These are phyloP conservation scores for Aeschynomene evenia DNA, from an alignment of 306 rosid species.

Conservation along the genomic window DNA sequence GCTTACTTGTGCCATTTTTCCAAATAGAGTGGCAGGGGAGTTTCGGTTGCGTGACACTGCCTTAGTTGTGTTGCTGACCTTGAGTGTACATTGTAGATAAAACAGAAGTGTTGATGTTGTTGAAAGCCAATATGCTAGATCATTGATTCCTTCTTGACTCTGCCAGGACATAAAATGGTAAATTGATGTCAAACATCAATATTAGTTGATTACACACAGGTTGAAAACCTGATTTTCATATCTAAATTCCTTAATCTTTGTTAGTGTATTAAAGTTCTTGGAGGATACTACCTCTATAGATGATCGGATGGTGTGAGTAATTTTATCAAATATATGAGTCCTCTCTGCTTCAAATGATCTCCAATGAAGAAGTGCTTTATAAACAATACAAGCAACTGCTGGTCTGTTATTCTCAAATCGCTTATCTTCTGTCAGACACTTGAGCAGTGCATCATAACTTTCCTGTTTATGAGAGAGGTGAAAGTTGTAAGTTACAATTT, in stretches of 20 bases:
- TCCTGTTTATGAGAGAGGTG: slow-evolving; percentile 53
- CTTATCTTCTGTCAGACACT: slow-evolving; percentile 71
- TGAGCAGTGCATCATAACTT: slow-evolving; percentile 72
- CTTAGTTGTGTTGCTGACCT: slow-evolving; percentile 66
- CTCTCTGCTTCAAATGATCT: slow-evolving; percentile 85
- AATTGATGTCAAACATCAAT: slow-evolving; percentile 13
- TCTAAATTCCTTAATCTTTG: slow-evolving; percentile 2
- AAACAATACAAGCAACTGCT: slow-evolving; percentile 67
- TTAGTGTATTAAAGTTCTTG: not conserved
- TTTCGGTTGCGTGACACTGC: slow-evolving; percentile 59
- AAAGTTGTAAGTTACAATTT: slow-evolving; percentile 25
- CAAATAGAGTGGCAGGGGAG: slow-evolving; percentile 74
- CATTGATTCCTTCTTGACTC: slow-evolving; percentile 63
- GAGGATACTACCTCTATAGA: slow-evolving; percentile 59
- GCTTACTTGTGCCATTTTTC: slow-evolving; percentile 85
- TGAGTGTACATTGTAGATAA: slow-evolving; percentile 79
- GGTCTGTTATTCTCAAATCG: slow-evolving; percentile 72
- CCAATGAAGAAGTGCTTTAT: slow-evolving; percentile 88
- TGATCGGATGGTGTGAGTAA: slow-evolving; percentile 60
- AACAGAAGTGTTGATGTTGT: slow-evolving; percentile 78
- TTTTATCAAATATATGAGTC: slow-evolving; percentile 77
- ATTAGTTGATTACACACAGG: not conserved
- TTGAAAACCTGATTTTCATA: not conserved
- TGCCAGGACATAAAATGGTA: slow-evolving; percentile 31
- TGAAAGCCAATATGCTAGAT: slow-evolving; percentile 86